These are phyloP conservation scores for Aspergillus diversus DNA, from an alignment of 495 filamentous ascomycete species.

Conservation along the genomic window DNA sequence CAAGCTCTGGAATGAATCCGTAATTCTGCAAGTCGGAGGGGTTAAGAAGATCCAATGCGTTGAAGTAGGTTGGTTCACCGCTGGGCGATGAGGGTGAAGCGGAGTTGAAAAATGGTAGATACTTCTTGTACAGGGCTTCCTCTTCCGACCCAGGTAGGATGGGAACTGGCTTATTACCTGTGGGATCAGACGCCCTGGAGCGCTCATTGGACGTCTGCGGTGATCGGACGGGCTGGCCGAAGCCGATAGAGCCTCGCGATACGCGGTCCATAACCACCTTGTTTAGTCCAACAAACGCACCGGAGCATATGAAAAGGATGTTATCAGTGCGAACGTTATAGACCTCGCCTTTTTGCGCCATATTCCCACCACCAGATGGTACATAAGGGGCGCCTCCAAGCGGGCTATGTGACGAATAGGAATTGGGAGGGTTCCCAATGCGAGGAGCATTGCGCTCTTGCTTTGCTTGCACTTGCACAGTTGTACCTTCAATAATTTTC, in stretches of 20 bases:
- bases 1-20: conserved; percentile 94
- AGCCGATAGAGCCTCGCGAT: conserved; percentile 86
- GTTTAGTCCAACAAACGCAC: conserved; percentile 91
- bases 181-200: conserved; percentile 27
- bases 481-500: conserved; percentile 96
- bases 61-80: conserved; percentile 60
- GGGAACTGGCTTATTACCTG: conserved; percentile 49
- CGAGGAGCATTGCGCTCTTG: conserved; percentile 65
- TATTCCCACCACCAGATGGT: conserved; percentile 37
- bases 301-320: conserved; percentile 95
- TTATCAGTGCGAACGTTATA: conserved; percentile 93
- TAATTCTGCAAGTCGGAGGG: conserved; percentile 86
- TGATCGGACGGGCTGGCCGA: conserved; percentile 77
- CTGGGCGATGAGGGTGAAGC: conserved; percentile 34
- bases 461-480: conserved; percentile 82
- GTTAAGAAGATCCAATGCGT: conserved; percentile 78
- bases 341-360: conserved; percentile 73
- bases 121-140: conserved; percentile 64
- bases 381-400: conserved; percentile 48
- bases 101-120: conserved; percentile 68
- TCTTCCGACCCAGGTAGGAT: conserved; percentile 58
- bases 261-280: conserved; percentile 86
- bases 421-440: conserved; percentile 43
- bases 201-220: conserved; percentile 34
- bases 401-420: conserved; percentile 54